These are phyloP conservation scores for Aspergillaceae sp. DNA, from an alignment of 2,329 filamentous ascomycete genomes.

Conservation along the genomic window DNA sequence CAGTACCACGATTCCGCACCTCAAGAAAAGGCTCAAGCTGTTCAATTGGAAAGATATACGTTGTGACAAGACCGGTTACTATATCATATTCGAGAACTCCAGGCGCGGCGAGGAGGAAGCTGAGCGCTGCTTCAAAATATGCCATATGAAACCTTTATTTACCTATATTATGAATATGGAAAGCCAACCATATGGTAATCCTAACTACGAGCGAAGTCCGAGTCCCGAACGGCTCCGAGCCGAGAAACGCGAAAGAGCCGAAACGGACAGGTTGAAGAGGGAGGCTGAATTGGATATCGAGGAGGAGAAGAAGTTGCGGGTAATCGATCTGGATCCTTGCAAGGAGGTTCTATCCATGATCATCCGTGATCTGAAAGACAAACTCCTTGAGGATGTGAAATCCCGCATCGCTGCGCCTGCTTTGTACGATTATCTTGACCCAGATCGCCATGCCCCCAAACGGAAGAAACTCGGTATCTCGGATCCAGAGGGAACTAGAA, in stretches of 20 bases:
- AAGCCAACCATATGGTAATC: constrained; percentile 60
- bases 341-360: constrained; percentile 71
- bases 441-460: constrained; percentile 69
- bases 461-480: constrained; percentile 69
- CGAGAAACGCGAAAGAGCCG: constrained; percentile 52
- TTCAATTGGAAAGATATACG: constrained; percentile 75
- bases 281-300: constrained; percentile 78
- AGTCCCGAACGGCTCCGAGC: constrained; percentile 37
- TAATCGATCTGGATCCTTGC: constrained; percentile 84
- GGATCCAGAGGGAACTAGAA: constrained; percentile 55
- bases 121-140: constrained; percentile 67
- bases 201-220: constrained; percentile 48
- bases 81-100: constrained; percentile 78
- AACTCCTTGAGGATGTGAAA: constrained; percentile 80
- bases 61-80: constrained; percentile 80
- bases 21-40: constrained; percentile 79
- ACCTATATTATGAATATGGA: constrained; percentile 92
- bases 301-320: constrained; percentile 80
- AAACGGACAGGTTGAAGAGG: constrained; percentile 56
- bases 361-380: constrained; percentile 71
- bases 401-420: constrained; percentile 74
- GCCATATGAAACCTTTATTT: constrained; percentile 77
- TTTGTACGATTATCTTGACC: constrained; percentile 73
- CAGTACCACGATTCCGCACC: constrained; percentile 73
- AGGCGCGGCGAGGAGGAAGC: constrained; percentile 69